Evolutionary conservation across 2,329 filamentous ascomycete species (phyloP), one percentile per base, ranked within the genome.

Genomic region (Fusarium nygamai): DNA sequence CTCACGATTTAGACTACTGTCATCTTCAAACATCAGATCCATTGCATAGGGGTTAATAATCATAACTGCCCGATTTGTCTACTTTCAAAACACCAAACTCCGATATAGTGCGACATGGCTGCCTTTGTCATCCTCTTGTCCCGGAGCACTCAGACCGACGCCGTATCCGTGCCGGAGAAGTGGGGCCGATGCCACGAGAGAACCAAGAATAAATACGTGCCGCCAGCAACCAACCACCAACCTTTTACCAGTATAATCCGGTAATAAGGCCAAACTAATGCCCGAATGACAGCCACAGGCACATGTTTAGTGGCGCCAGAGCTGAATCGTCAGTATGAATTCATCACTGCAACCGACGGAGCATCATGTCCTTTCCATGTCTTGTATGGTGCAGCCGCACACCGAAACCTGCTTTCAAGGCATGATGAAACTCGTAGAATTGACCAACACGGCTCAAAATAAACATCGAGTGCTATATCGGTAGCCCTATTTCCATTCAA

Each of bases 381-480:
- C 38, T 44, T 57, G 27, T 38, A n/a, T 62, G 46, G 50, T 53
- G 48, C 51, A 43, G 41, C n/a, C 47, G 38, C 22, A 27, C 22
- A 53, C 17, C 8, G 72, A 72, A 74, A 62, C 72, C 64, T 72
- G 60, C 60, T 74, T 67, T 65, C 17, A 43, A 36, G 36, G 38
- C 44, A 69, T 53, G 41, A 56, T 64, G 57, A 58, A 67, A 69
- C 58, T 44, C 10, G 9, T 7, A 56, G 36, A 34, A 38, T 46
- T 20, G 34, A 24, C 63, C 47, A 48, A 54, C 16, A 31, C 17
- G 51, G 39, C 41, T 27, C 34, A 51, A 31, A 54, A 69, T 58
- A 54, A 34, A 22, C 47, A 56, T 33, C 16, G 53, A 58, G 24
- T 44, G 43, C 36, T n/a, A 48, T 39, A 48, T 56, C 33, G 36